Evolutionary conservation across 1,139 yeast genomes (phyloP), one percentile per base, ranked within the genome.

Genomic region (Taphrina wiesneri): DNA sequence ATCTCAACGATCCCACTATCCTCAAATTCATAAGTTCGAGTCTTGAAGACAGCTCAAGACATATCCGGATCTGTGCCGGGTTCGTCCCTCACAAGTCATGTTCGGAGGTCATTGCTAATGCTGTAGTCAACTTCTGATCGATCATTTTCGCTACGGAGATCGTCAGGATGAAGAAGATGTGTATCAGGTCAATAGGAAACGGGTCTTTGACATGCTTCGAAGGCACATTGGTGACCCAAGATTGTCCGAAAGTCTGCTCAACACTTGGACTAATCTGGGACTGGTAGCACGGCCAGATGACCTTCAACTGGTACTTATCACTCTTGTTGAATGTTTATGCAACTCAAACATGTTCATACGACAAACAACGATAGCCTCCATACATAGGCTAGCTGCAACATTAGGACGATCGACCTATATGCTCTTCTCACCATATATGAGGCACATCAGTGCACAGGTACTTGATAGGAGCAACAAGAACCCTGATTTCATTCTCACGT

Each of bases 381-480:
- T 43, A 28, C 34, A 30, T 3, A n/a, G 45, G 5, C 39, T 53
- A n/a, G 45, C 62, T 13, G 34, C 13, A 23, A 43, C 21, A 34
- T 28, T 45, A 30, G 43, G 45, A 28, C 63, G 70, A 47, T 67
- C 47, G 65, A 63, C 45, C 19, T 54, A 30, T 39, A 86, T 13
- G 81, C 86, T 0, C 53, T 72, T 9, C 73, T 77, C 3, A 77
- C 77, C 68, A 71, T 73, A 2, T 70, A 70, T 23, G 64, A 56
- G 64, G 75, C 81, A 0, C 73, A 79, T 11, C 79, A 80, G 78
- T 89, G 88, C 72, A 75, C 93, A 19, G 77, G 91, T 41, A 83
- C 90, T 2, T 96, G 97, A 0, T 88, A 85, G 70, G 81, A 93
- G 73, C 89, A 95, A 0, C 82, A 88, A 61, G 79, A 91, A n/a